Base-by-base conservation (phyloP, 2,329 filamentous ascomycete species). In the Hymenotorrendiella dingleyae region DNA sequence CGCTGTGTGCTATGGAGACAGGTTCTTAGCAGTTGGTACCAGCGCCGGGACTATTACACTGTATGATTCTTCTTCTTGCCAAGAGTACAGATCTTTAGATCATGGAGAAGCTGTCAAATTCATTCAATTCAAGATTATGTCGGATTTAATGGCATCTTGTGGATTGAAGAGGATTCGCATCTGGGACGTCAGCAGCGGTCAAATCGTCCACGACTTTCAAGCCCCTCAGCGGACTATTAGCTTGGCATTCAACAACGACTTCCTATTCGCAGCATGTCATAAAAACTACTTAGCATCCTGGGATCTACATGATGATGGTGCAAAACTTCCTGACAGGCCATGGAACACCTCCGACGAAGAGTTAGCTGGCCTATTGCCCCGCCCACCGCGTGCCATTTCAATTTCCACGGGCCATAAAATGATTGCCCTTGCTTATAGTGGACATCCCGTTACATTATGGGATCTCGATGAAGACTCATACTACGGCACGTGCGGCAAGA, bases 21-120 rank as follows among this genome's bases (percentile, higher is more conserved):
- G 43, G 14, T 52, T 47, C 11, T 61, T 62, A 35, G 62, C 61
- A 11, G 51, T 64, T 9, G 62, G 58, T 3, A 33, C 61, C 7
- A 56, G 53, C 3, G 54, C 49, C 7, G 63, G 62, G 0, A 50
- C 54, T 21, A 56, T 66, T 11, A 49, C 48, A 4, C 30, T 64
- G 2, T 65, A 63, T 42, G 49, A 56, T 42, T 32, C 48, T 6
- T 36, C 35, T 19, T 57, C 57, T 6, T 27, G 54, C 6, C 57
- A 62, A 36, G 29, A 42, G 21, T 19, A 32, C 16, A n/a, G 7
- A 10, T 34, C 34, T 7, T 12, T 62, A 6, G 42, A 41, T 21
- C 61, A 64, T 45, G 52, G 53, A 6, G 59, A 58, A 42, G 42
- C 53, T 11, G 47, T 58, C 11, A 50, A 39, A 11, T 36, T 55